Evolutionary conservation across 1,139 yeast genomes (phyloP), one percentile per base, ranked within the genome.

Genomic region (Yueomyces sp.): DNA sequence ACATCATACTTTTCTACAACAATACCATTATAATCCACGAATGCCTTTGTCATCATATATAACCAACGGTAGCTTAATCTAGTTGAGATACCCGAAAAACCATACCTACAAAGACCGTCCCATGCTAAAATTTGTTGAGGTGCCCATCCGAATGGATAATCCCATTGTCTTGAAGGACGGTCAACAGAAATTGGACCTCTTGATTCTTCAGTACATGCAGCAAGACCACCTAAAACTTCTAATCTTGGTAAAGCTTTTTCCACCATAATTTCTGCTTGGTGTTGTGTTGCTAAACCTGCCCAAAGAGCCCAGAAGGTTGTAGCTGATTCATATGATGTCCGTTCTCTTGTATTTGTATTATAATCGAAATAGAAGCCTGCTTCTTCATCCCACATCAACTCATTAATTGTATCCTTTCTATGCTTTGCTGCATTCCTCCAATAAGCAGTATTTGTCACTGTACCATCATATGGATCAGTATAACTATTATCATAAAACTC

Each of bases 131-230:
- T 85, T 62, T 91, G 98, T 61, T 93, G 98, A 2, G 98, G 98
- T 0, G 98, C 96, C 98, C 98, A 91, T 4, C 97, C 98, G 57
- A 70, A 86, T 4, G 98, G 98, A 60, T 81, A 91, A 62, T 91
- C 98, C 98, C 98, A 91, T 66, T 91, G 98, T 62, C 97, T 74
- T 33, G 84, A 78, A 27, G 95, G 96, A 52, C 89, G 69, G 42
- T 74, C 68, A 31, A 84, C 62, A 1, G 82, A 77, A 31, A 83
- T 67, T 19, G 68, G 76, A 29, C 96, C 96, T 46, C 95, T 70
- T 3, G 91, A 79, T 52, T 72, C 63, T 50, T 77, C 73, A 0
- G 96, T 82, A 37, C 97, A 95, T 0, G 96, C 82, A 1, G 77
- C 95, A 26, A 91, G 63, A 1, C 98, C 98, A 19, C 98, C 98